These are phyloP conservation scores for Graphilbum ipis-grandicollis DNA, from an alignment of 2,329 filamentous ascomycete genomes.

Conservation along the genomic window DNA sequence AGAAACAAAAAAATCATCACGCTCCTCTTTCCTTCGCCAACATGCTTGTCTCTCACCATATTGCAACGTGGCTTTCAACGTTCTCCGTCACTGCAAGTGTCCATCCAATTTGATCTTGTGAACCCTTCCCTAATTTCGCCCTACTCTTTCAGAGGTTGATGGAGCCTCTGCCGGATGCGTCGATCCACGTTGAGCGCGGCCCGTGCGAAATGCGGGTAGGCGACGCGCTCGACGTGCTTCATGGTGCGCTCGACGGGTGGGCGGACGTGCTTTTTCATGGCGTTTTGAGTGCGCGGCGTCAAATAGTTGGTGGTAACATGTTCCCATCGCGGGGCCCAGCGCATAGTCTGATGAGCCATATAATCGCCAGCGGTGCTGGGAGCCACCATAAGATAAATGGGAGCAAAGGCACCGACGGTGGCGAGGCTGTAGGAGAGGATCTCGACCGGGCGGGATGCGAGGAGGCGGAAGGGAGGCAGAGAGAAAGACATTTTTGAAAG, in stretches of 20 bases:
- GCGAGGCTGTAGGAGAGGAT: constrained; percentile 35
- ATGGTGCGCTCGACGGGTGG: constrained; percentile 28
- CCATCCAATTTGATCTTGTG: too few relatives aligned
- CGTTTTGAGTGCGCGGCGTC: constrained; percentile 23
- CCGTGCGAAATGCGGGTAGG: constrained; percentile 22
- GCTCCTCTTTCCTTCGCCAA: too few relatives aligned
- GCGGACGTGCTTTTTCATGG: constrained; percentile 27
- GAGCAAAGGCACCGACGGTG: constrained; percentile 33
- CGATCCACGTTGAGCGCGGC: constrained; percentile 30
- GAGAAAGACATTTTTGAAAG: too few relatives aligned
- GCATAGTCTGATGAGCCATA: constrained; percentile 32
- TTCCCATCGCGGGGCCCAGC: constrained; percentile 44
- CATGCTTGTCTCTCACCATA: too few relatives aligned
- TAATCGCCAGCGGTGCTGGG: constrained; percentile 38
- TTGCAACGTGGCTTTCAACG: too few relatives aligned
- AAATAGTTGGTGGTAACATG: constrained; percentile 38
- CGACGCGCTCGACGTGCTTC: constrained; percentile 27
- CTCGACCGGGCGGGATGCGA: constrained; percentile 29
- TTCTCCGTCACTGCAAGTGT: too few relatives aligned
- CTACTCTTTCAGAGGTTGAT: constrained; percentile 13
- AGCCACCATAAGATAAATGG: constrained; percentile 35
- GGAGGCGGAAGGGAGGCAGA: constrained; percentile 22
- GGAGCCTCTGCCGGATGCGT: constrained; percentile 28
- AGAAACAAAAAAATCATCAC: too few relatives aligned
- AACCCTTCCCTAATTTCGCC: too few relatives aligned